Evolutionary conservation across 306 rosid species (phyloP).

Genomic region (Fragaria iinumae): DNA sequence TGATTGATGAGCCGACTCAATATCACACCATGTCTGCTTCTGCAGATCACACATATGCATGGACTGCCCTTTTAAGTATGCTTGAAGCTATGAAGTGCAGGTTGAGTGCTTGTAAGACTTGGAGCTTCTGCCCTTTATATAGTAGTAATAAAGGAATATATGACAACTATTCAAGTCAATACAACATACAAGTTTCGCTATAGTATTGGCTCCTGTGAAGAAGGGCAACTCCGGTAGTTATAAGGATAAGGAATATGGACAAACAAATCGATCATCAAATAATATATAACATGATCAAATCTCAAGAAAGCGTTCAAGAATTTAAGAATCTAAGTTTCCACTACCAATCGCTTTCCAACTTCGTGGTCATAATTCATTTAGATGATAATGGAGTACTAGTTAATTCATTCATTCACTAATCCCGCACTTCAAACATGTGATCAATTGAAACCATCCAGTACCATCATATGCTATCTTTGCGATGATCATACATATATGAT

Average conservation of each 20-base stretch:
- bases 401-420: neutral
- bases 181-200: neutral
- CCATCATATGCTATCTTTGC: neutral
- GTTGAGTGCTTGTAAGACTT: neutral
- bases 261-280: neutral
- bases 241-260: slow-evolving; percentile 19
- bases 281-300: slow-evolving; percentile 6
- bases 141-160: neutral
- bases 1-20: slow-evolving; percentile 54
- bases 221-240: neutral
- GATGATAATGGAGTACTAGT: neutral
- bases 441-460: neutral
- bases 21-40: slow-evolving; percentile 63
- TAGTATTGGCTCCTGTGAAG: neutral
- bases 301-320: neutral
- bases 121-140: neutral
- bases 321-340: slow-evolving; percentile 22
- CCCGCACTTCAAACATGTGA: neutral
- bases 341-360: slow-evolving; percentile 15
- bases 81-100: neutral
- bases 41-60: slow-evolving; percentile 27
- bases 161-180: neutral
- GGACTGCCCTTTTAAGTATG: neutral
- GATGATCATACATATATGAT: neutral
- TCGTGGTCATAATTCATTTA: neutral